Evolutionary conservation across 495 filamentous ascomycete species (phyloP).

Genomic region (Pyrenula aspistea): DNA sequence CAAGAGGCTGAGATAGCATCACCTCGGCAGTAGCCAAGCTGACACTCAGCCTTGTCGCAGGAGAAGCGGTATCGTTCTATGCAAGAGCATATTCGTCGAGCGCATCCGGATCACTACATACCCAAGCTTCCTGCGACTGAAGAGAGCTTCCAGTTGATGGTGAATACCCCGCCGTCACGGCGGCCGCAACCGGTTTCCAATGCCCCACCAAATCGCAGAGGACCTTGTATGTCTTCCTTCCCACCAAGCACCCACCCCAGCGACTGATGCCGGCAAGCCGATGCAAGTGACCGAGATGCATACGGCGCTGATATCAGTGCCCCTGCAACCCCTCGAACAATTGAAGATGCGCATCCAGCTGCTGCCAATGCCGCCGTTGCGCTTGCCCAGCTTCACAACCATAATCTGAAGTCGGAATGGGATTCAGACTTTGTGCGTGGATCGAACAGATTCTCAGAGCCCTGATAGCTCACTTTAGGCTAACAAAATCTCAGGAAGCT

Average conservation of each 20-base stretch:
- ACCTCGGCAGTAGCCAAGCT: background rate
- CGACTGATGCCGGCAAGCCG: conserved; percentile 23
- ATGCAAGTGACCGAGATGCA: conserved; percentile 33
- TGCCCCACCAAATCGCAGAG: conserved; percentile 22
- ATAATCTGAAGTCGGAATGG: conserved; percentile 71
- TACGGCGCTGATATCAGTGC: conserved; percentile 58
- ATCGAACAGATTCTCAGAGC: background rate
- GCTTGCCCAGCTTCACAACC: conserved; percentile 74
- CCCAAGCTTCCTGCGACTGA: conserved; percentile 97
- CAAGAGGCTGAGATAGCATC: conserved; percentile 1
- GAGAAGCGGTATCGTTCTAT: conserved; percentile 98
- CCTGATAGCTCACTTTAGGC: background rate
- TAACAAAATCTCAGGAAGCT: conserved; percentile 40
- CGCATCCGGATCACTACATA: conserved; percentile 96
- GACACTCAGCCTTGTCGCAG: conserved; percentile 27
- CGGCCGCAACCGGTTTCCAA: conserved; percentile 46
- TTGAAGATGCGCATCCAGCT: conserved; percentile 59
- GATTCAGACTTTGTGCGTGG: conserved; percentile 70
- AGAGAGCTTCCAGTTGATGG: conserved; percentile 94
- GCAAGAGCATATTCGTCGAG: conserved; percentile 97
- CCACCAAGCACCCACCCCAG: background rate
- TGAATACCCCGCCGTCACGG: conserved; percentile 77
- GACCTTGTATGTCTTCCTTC: conserved; percentile 18
- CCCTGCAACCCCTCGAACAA: conserved; percentile 55
- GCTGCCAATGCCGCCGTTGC: conserved; percentile 76